Conservation (phyloP, 768 basidiomycete genomes). For the Mycena rosella region DNA sequence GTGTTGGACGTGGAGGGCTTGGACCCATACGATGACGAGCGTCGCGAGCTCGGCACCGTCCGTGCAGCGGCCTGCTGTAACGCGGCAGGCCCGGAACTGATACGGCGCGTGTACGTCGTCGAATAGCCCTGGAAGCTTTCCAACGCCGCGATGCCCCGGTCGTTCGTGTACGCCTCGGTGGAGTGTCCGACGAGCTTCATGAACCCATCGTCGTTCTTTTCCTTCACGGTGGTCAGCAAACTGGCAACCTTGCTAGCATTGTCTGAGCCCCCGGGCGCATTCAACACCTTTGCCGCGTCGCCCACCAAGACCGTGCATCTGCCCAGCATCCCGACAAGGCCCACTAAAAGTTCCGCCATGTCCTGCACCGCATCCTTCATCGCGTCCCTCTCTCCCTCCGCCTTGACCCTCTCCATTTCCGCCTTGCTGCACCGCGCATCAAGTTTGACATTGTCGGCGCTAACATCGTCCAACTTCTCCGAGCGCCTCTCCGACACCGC, state of each 20-base stretch:
- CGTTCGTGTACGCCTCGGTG: slow-evolving; percentile 68
- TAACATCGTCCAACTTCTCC: slow-evolving; percentile 81
- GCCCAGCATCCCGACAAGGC: slow-evolving; percentile 84
- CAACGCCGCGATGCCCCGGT: slow-evolving; percentile 50
- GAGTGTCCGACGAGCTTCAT: slow-evolving; percentile 75
- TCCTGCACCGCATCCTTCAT: slow-evolving; percentile 71
- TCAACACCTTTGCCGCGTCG: slow-evolving; percentile 62
- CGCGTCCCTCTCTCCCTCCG: slow-evolving; percentile 74
- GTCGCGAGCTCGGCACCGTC: slow-evolving; percentile 47
- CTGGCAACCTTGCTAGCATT: slow-evolving; percentile 63
- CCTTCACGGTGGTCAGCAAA: slow-evolving; percentile 66
- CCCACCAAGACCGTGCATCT: slow-evolving; percentile 80
- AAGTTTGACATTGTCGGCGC: slow-evolving; percentile 76
- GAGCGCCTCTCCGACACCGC: slow-evolving; percentile 85
- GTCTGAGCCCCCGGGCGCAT: slow-evolving; percentile 47
- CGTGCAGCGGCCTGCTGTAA: slow-evolving; percentile 47
- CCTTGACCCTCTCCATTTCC: slow-evolving; percentile 78
- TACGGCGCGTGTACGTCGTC: slow-evolving; percentile 60
- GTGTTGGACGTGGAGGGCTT: slow-evolving; percentile 41
- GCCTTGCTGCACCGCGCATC: slow-evolving; percentile 75
- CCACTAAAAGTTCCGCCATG: slow-evolving; percentile 77
- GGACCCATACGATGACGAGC: slow-evolving; percentile 55
- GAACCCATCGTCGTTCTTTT: slow-evolving; percentile 80
- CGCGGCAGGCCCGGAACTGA: slow-evolving; percentile 64
- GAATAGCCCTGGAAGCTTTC: slow-evolving; percentile 67